Conservation (phyloP, 805 yeast species). For the Candida ascalaphidarum region DNA sequence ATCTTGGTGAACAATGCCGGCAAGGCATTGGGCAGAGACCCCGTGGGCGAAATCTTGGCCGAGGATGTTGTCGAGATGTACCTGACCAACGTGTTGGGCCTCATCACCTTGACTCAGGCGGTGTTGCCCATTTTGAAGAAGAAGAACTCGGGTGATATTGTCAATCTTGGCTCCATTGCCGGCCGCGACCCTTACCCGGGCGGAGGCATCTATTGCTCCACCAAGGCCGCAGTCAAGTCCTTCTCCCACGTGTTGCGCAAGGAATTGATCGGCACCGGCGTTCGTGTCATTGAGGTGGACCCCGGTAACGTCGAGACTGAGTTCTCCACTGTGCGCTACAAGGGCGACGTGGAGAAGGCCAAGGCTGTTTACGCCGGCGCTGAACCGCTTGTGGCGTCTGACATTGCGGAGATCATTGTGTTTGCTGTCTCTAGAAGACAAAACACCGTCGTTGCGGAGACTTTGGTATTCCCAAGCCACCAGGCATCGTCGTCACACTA, state of each 20-base stretch:
- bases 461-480: slow-evolving; percentile 74
- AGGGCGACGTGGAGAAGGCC: slow-evolving; percentile 55
- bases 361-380: slow-evolving; percentile 58
- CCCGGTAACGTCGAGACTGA: slow-evolving; percentile 81
- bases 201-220: slow-evolving; percentile 71
- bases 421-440: slow-evolving; percentile 60
- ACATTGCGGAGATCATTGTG: slow-evolving; percentile 67
- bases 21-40: slow-evolving; percentile 68
- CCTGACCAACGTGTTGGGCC: slow-evolving; percentile 80
- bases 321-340: slow-evolving; percentile 55
- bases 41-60: slow-evolving; percentile 59
- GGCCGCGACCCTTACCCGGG: slow-evolving; percentile 77
- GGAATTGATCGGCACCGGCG: slow-evolving; percentile 62
- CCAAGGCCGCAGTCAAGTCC: slow-evolving; percentile 65
- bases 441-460: slow-evolving; percentile 72
- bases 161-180: slow-evolving; percentile 70
- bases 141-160: slow-evolving; percentile 65
- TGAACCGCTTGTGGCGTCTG: slow-evolving; percentile 64
- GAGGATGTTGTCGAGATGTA: slow-evolving; percentile 69
- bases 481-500: slow-evolving; percentile 77
- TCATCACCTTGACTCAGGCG: slow-evolving; percentile 77
- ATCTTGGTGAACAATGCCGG: slow-evolving; percentile 70
- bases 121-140: slow-evolving; percentile 63
- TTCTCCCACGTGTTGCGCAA: slow-evolving; percentile 67
- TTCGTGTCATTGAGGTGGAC: slow-evolving; percentile 65